These are phyloP conservation scores for Penicillium nordicum DNA, from an alignment of 2,329 filamentous ascomycete species.

Conservation along the genomic window DNA sequence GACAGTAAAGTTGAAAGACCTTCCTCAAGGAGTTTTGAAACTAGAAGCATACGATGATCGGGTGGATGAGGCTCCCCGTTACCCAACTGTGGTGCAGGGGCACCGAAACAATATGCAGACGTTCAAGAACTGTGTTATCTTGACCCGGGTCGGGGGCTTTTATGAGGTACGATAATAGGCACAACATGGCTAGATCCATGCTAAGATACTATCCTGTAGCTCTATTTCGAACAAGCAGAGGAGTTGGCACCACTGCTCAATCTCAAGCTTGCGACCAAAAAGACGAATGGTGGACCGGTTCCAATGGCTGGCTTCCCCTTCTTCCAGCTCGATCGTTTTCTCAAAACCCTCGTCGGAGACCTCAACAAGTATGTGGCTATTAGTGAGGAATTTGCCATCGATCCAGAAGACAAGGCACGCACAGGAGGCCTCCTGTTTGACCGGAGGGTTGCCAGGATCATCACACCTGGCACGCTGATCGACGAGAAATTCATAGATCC, in stretches of 20 bases:
- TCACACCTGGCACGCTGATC: conserved; percentile 92
- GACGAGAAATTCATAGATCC: conserved; percentile 98
- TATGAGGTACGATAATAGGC: conserved; percentile 62
- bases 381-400: conserved; percentile 84
- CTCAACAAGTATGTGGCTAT: conserved; percentile 87
- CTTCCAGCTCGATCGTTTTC: conserved; percentile 85
- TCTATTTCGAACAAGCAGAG: conserved; percentile 95
- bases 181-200: not conserved
- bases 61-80: conserved; percentile 54
- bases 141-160: conserved; percentile 92
- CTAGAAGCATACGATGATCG: conserved; percentile 42
- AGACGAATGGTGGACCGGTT: conserved; percentile 72
- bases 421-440: conserved; percentile 79
- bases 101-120: conserved; percentile 84
- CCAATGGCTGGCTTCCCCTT: conserved; percentile 95
- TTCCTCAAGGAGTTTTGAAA: conserved; percentile 56
- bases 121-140: conserved; percentile 83
- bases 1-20: conserved; percentile 44
- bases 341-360: conserved; percentile 91
- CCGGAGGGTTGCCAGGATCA: conserved; percentile 76
- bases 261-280: conserved; percentile 79
- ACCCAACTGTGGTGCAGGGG: conserved; percentile 86
- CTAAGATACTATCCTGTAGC: conserved; percentile 34
- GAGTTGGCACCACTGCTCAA: conserved; percentile 82
- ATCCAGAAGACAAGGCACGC: conserved; percentile 65